A percentile compares a stretch with the other conserved stretches of the same genome.
phyloP scores from a whole-genome alignment of 495 filamentous ascomycete species.

The Penicillium manginii region DNA sequence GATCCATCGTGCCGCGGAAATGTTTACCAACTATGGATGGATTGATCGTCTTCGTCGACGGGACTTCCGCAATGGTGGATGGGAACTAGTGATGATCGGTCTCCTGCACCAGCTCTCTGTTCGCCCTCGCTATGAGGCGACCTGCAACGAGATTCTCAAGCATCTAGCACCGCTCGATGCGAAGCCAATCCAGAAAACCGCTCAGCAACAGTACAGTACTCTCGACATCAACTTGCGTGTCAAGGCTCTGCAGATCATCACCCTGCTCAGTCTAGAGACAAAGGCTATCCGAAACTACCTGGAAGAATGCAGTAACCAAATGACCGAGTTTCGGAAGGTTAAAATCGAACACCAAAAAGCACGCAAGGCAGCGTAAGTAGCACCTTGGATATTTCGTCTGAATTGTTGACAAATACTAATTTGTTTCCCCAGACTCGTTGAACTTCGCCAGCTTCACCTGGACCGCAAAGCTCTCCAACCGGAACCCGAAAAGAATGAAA shows the following conservation, averaged over 20 bases:
- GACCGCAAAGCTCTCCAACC: constrained; percentile 85
- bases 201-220: constrained; percentile 66
- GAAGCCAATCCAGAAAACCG: constrained; percentile 74
- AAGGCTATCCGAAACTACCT: constrained; percentile 84
- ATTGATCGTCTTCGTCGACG: constrained; percentile 79
- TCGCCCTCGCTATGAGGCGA: constrained; percentile 65
- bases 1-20: constrained; percentile 78
- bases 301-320: constrained; percentile 85
- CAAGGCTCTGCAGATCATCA: constrained; percentile 80
- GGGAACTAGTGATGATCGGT: constrained; percentile 88
- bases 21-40: constrained; percentile 72
- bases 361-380: constrained; percentile 79
- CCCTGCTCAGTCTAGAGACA: constrained; percentile 84
- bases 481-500: constrained; percentile 47
- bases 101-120: constrained; percentile 83
- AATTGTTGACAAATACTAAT: constrained; percentile 3
- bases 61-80: constrained; percentile 88
- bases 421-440: constrained; percentile 64
- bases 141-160: constrained; percentile 77
- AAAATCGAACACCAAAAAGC: constrained; percentile 90
- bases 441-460: constrained; percentile 80
- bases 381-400: not conserved
- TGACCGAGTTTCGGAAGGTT: constrained; percentile 92
- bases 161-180: constrained; percentile 76
- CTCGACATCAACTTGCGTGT: constrained; percentile 84